These are phyloP conservation scores for Pythium rhizo-oryzae DNA, from an alignment of 352 stramenopile species.

Conservation along the genomic window DNA sequence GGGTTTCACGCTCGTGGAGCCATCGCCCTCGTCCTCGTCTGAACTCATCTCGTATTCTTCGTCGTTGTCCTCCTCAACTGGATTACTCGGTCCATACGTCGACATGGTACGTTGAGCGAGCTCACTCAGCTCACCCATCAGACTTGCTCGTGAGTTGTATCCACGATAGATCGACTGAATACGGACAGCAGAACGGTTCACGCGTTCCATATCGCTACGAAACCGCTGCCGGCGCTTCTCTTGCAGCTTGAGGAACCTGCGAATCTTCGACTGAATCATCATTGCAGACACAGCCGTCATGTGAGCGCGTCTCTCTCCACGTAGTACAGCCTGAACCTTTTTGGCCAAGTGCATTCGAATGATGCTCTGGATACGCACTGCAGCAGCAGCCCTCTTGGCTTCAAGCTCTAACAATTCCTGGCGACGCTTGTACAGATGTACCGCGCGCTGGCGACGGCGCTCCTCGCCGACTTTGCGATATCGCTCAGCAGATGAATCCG, in stretches of 20 bases:
- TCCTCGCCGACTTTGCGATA: conserved; percentile 60
- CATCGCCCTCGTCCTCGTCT: conserved; percentile 11
- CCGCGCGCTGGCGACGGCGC: conserved; percentile 51
- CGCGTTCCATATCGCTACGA: conserved; percentile 53
- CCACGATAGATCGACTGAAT: conserved; percentile 74
- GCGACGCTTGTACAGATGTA: conserved; percentile 51
- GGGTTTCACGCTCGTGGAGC: background rate
- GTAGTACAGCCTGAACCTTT: conserved; percentile 28
- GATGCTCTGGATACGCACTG: conserved; percentile 52
- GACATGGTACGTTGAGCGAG: conserved; percentile 23
- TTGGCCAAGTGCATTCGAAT: conserved; percentile 50
- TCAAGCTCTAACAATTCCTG: conserved; percentile 58
- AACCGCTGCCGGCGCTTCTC: conserved; percentile 47
- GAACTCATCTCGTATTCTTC: conserved; percentile 15
- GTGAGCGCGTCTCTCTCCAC: conserved; percentile 57
- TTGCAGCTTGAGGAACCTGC: conserved; percentile 51
- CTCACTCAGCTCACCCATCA: conserved; percentile 45
- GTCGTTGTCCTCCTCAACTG: conserved; percentile 22
- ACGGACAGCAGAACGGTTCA: conserved; percentile 61
- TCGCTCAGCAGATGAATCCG: conserved; percentile 31
- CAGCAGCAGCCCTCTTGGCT: conserved; percentile 38
- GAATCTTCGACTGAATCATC: conserved; percentile 73
- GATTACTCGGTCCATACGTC: conserved; percentile 1
- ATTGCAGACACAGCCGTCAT: conserved; percentile 58
- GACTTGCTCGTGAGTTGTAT: conserved; percentile 55